Conservation (phyloP, 768 basidiomycete species). For the Termitomyces sp. region DNA sequence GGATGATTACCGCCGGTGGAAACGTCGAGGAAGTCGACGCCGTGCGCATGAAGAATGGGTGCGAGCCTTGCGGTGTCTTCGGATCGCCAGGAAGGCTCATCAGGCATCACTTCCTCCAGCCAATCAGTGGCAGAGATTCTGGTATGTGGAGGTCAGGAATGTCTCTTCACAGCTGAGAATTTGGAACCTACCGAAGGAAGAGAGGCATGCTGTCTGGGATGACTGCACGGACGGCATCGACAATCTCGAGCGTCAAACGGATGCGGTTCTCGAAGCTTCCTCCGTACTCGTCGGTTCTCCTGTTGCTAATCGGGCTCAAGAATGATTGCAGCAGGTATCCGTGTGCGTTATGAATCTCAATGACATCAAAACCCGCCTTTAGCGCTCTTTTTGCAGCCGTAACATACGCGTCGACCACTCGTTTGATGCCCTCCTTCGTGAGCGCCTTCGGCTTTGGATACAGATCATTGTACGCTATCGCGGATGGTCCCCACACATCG, state of each 20-base stretch:
- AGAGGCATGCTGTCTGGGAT: slow-evolving; percentile 66
- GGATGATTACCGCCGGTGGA: slow-evolving; percentile 61
- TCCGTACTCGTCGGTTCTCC: slow-evolving; percentile 67
- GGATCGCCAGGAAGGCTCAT: slow-evolving; percentile 64
- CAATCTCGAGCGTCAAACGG: slow-evolving; percentile 60
- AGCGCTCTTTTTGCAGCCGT: slow-evolving; percentile 52
- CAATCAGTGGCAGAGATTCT: slow-evolving; percentile 76
- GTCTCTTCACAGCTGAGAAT: too few species aligned
- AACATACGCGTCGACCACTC: slow-evolving; percentile 54
- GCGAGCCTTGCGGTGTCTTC: slow-evolving; percentile 69
- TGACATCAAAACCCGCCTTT: slow-evolving; percentile 57
- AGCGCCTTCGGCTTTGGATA: slow-evolving; percentile 58
- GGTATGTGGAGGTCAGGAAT: background rate
- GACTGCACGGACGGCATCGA: slow-evolving; percentile 58
- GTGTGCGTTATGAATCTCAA: slow-evolving; percentile 67
- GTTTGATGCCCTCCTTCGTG: slow-evolving; percentile 54
- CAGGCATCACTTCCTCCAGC: slow-evolving; percentile 55
- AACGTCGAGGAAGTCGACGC: slow-evolving; percentile 76
- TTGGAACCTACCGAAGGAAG: slow-evolving; percentile 55
- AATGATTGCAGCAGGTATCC: slow-evolving; percentile 61
- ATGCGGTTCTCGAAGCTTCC: slow-evolving; percentile 71
- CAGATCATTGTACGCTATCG: slow-evolving; percentile 39
- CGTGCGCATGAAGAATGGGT: slow-evolving; percentile 55
- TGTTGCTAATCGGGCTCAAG: slow-evolving; percentile 58
- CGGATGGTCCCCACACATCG: slow-evolving; percentile 57